Base-by-base conservation (phyloP, 345 rosid genomes). In the Lagerstroemia speciosa region DNA sequence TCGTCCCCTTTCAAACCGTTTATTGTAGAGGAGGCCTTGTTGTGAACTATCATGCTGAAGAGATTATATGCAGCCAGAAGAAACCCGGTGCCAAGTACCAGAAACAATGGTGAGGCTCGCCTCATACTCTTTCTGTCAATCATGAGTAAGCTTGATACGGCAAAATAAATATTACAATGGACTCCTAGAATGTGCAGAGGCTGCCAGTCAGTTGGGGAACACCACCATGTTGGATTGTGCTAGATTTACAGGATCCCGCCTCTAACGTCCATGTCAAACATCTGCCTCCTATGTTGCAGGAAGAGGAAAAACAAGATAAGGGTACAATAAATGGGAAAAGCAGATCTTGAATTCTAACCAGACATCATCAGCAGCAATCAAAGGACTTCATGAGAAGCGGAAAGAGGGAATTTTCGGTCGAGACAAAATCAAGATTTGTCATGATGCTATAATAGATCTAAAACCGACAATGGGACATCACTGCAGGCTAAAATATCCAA, bases 61-160 rank as follows among this genome's bases (percentile, higher is more conserved):
- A 86, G 67, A 74, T 89, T 89, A 72, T 86, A 89, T 2, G 79
- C 82, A 5, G 88, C 87, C 52, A 89, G 76, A 75, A 78, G 72
- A 72, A 83, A 78, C 19, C 86, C 91, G 2, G 85, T 65, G 7
- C 81, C 75, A 71, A 89, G 82, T 65, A 77, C 77, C 80, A 82
- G 77, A 45, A 82, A 75, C 46, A 82, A 70, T 1, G 87, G 84
- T 29, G 88, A 83, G n/a, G 70, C 80, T 15, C 80, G 82, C 70
- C 85, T 79, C 73, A 79, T 70, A 40, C 68, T 72, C 66, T 81
- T 83, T 67, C 78, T 87, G 70, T 71, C 87, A 60, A 68, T 77
- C 87, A 80, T 76, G 70, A 57, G 24, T 36, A 46, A 43, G 33
- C 36, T 29, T 27, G 32, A 45, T 9, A 62, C n/a, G 62, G 14